Evolutionary conservation across 129 eudicot genomes (phyloP).

Genomic region (Apium graveolens): DNA sequence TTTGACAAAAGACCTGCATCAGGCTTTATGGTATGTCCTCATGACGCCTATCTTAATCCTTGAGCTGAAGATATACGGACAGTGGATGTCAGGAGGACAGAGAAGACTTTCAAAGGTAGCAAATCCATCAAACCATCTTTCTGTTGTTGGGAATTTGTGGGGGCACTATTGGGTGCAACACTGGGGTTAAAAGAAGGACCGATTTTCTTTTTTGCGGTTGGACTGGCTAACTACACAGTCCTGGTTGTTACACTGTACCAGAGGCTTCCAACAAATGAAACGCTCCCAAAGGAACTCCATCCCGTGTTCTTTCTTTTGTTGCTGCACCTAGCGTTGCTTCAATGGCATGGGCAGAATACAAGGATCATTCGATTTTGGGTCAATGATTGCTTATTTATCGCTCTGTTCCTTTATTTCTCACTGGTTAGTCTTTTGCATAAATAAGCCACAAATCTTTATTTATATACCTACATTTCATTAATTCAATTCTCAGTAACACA

Average conservation of each 20-base stretch:
- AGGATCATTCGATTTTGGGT: slow-evolving; percentile 64
- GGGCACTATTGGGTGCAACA: slow-evolving; percentile 73
- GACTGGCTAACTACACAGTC: slow-evolving; percentile 81
- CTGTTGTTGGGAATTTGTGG: slow-evolving; percentile 82
- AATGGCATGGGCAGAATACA: slow-evolving; percentile 81
- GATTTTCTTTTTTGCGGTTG: slow-evolving; percentile 77
- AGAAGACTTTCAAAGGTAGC: slow-evolving; percentile 86
- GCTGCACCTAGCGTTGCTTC: slow-evolving; percentile 96
- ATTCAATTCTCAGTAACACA: not conserved
- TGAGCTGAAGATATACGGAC: slow-evolving; percentile 88
- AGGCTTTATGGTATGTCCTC: slow-evolving; percentile 57
- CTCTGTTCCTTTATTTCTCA: slow-evolving; percentile 79
- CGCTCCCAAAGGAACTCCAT: slow-evolving; percentile 93
- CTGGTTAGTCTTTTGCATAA: slow-evolving; percentile 18
- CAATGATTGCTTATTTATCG: slow-evolving; percentile 70
- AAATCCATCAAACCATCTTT: slow-evolving; percentile 70
- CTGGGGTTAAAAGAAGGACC: slow-evolving; percentile 97
- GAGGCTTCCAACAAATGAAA: slow-evolving; percentile 87
- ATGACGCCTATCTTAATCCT: slow-evolving; percentile 68
- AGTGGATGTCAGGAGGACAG: slow-evolving; percentile 98
- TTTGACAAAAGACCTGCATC: slow-evolving; percentile 29
- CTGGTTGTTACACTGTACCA: slow-evolving; percentile 89
- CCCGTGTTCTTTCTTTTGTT: slow-evolving; percentile 84
- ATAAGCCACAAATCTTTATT: not conserved
- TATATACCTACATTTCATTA: not conserved